These are phyloP conservation scores for Bipolaris victoriae DNA, from an alignment of 2,329 filamentous ascomycete species.

Conservation along the genomic window DNA sequence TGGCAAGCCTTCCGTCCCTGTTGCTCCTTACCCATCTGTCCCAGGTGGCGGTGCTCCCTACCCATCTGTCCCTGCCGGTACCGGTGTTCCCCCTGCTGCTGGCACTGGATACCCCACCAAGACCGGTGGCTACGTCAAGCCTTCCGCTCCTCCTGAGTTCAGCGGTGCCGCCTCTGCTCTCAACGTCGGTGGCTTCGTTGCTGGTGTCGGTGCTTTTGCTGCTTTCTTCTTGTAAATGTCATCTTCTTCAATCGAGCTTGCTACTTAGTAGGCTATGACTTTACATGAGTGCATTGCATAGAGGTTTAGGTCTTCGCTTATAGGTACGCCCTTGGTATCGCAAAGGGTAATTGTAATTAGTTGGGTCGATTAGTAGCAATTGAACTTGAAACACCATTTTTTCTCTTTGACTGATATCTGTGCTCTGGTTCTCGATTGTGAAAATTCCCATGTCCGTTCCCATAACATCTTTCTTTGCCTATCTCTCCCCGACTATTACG, in stretches of 20 bases:
- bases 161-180: slow-evolving; percentile 47
- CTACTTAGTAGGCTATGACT: slow-evolving; percentile 46
- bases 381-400: slow-evolving; percentile 30
- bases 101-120: slow-evolving; percentile 42
- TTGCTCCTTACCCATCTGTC: slow-evolving; percentile 21
- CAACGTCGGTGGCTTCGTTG: slow-evolving; percentile 48
- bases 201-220: slow-evolving; percentile 51
- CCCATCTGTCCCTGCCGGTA: slow-evolving; percentile 23
- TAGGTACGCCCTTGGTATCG: slow-evolving; percentile 34
- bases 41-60: slow-evolving; percentile 14
- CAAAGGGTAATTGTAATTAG: slow-evolving; percentile 41
- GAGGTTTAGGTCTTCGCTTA: slow-evolving; percentile 28
- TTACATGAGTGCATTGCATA: slow-evolving; percentile 45
- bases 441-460: background rate
- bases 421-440: background rate
- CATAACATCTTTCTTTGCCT: no score
- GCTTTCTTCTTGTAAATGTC: slow-evolving; percentile 53
- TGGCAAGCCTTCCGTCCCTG: slow-evolving; percentile 1
- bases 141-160: slow-evolving; percentile 44
- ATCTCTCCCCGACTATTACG: no score
- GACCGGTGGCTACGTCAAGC: slow-evolving; percentile 41
- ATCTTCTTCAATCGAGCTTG: slow-evolving; percentile 41
- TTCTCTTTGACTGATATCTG: slow-evolving; percentile 10
- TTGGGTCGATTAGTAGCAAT: slow-evolving; percentile 24
- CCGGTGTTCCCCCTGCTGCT: slow-evolving; percentile 16